Evolutionary conservation across 1,139 yeast genomes (phyloP).

Genomic region (Ogataea hybrid): DNA sequence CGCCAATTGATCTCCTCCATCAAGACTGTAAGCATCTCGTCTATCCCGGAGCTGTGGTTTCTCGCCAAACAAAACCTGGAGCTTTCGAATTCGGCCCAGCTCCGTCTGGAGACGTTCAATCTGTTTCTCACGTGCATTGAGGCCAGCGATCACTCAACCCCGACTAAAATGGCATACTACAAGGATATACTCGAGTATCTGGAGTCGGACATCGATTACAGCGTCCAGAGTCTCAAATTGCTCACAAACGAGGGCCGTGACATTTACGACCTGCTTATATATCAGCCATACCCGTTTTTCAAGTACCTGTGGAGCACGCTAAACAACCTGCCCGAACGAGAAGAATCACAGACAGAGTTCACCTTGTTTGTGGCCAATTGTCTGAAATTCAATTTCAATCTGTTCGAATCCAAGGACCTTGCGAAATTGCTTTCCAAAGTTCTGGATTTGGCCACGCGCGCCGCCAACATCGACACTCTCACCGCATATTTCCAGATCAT

Average conservation of each 20-base stretch:
- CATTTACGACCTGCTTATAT: conserved; percentile 54
- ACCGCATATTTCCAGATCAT: conserved; percentile 45
- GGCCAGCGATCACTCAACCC: conserved; percentile 46
- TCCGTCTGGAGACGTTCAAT: conserved; percentile 53
- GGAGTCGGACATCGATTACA: conserved; percentile 48
- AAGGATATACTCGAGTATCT: conserved; percentile 55
- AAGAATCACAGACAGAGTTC: conserved; percentile 7
- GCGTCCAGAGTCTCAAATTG: conserved; percentile 48
- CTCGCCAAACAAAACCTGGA: conserved; percentile 57
- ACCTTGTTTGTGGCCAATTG: conserved; percentile 40
- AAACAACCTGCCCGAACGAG: conserved; percentile 2
- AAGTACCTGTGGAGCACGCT: conserved; percentile 35
- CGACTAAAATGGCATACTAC: conserved; percentile 56
- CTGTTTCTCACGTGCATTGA: conserved; percentile 57
- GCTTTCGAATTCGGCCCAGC: conserved; percentile 38
- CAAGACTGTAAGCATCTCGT: conserved; percentile 51
- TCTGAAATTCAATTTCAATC: conserved; percentile 46
- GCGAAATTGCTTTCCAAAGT: conserved; percentile 36
- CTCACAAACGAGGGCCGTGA: conserved; percentile 64
- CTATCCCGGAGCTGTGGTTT: conserved; percentile 78
- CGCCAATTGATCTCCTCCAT: conserved; percentile 49
- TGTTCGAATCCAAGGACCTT: conserved; percentile 43
- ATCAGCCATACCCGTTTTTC: conserved; percentile 44
- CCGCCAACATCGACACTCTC: conserved; percentile 42
- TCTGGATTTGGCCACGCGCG: conserved; percentile 41